Evolutionary conservation across 352 stramenopile genomes (phyloP).

Genomic region (Thalassiosira delicatula): DNA sequence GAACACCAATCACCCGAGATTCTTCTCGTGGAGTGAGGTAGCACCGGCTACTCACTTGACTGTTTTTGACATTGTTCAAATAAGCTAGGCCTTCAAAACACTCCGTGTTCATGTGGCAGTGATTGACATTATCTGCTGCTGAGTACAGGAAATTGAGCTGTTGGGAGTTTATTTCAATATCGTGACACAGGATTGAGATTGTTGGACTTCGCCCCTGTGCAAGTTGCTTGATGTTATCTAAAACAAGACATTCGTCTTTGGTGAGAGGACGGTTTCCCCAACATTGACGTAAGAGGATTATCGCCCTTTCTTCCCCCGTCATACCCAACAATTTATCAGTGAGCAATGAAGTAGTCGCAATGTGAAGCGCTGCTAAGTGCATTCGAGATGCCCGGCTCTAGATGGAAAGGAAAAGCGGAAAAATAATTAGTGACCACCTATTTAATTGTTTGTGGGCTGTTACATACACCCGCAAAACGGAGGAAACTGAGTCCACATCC

Average conservation of each 20-base stretch:
- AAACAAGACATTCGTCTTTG: conserved; percentile 18
- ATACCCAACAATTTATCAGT: conserved; percentile 50
- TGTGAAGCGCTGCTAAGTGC: conserved; percentile 56
- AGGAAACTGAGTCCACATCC: too few species aligned
- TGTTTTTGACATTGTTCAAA: conserved; percentile 50
- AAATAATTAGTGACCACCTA: too few species aligned
- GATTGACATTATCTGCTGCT: background rate
- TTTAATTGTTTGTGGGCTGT: too few species aligned
- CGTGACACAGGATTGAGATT: conserved; percentile 48
- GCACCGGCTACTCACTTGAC: conserved; percentile 28
- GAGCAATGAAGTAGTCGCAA: conserved; percentile 45
- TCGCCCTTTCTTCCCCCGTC: conserved; percentile 54
- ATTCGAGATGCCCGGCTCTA: conserved; percentile 47
- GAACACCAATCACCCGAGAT: conserved; percentile 25
- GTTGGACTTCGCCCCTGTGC: conserved; percentile 35
- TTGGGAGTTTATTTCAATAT: conserved; percentile 42
- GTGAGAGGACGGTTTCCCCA: conserved; percentile 30
- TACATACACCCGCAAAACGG: too few species aligned
- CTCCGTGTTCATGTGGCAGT: background rate
- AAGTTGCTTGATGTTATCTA: conserved; percentile 58
- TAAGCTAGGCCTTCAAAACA: conserved; percentile 45
- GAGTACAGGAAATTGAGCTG: conserved; percentile 51
- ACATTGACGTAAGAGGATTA: conserved; percentile 45
- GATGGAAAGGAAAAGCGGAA: background rate
- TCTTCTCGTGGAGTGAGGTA: conserved; percentile 51